Percentiles rank a stretch among this genome's conserved stretches.
phyloP scores from a whole-genome alignment of 2,329 filamentous ascomycete species.

The Fusarium tuaranense region DNA sequence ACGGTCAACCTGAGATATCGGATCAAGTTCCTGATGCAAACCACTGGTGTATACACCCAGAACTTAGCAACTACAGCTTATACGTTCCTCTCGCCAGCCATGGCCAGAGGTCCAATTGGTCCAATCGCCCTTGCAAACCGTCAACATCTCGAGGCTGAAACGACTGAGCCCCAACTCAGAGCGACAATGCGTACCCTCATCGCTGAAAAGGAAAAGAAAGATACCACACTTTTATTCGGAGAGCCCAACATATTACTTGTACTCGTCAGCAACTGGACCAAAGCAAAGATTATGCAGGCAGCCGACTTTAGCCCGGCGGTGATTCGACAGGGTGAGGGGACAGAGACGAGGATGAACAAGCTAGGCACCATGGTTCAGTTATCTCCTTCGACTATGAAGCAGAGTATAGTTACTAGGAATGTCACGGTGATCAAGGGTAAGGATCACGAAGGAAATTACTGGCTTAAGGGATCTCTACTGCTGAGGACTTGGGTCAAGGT shows the following conservation, averaged over 20 bases:
- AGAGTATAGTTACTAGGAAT: constrained; percentile 17
- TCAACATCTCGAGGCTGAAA: constrained; percentile 48
- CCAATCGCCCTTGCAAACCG: constrained; percentile 48
- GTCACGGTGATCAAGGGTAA: constrained; percentile 43
- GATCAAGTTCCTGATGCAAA: constrained; percentile 30
- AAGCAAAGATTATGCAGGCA: constrained; percentile 48
- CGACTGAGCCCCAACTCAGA: constrained; percentile 48
- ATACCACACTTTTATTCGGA: constrained; percentile 46
- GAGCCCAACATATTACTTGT: constrained; percentile 48
- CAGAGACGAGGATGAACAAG: constrained; percentile 21
- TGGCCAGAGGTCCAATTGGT: constrained; percentile 40
- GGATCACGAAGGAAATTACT: constrained; percentile 44
- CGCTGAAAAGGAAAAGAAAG: constrained; percentile 28
- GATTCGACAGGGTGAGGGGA: constrained; percentile 18
- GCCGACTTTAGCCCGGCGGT: constrained; percentile 53
- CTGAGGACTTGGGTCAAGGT: constrained; percentile 44
- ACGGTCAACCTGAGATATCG: constrained; percentile 46
- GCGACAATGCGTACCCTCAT: constrained; percentile 43
- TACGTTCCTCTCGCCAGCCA: constrained; percentile 38
- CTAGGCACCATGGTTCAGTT: constrained; percentile 35
- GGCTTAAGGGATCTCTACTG: constrained; percentile 39
- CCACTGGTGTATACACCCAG: constrained; percentile 41
- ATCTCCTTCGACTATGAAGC: constrained; percentile 17
- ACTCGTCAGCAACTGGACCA: constrained; percentile 54
- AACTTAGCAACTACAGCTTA: constrained; percentile 42